Evolutionary conservation across 768 basidiomycete genomes (phyloP).

Genomic region (Amanita brunnescens): DNA sequence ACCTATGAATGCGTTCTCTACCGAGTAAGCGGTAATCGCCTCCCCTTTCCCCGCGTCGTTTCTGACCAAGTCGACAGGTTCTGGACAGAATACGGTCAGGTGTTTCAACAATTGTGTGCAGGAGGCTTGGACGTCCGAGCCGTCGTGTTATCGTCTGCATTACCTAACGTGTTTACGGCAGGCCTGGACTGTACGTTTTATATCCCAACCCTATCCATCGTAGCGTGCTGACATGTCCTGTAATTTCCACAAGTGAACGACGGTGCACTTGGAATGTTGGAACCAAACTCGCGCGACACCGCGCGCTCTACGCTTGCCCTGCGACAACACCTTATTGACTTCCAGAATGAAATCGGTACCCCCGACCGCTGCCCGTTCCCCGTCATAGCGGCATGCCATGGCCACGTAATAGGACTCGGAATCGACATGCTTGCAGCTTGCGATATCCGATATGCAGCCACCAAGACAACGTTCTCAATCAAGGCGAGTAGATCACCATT

Average conservation of each 20-base stretch:
- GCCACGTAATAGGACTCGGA: conserved; percentile 65
- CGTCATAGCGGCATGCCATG: conserved; percentile 78
- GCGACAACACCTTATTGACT: conserved; percentile 39
- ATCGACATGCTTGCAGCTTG: conserved; percentile 69
- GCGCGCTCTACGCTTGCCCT: conserved; percentile 44
- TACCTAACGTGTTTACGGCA: conserved; percentile 73
- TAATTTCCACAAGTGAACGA: conserved; percentile 20
- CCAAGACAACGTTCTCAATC: conserved; percentile 56
- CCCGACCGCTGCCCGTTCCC: conserved; percentile 67
- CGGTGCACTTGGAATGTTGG: conserved; percentile 16
- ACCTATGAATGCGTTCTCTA: conserved; percentile 62
- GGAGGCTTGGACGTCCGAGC: conserved; percentile 52
- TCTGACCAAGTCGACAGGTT: not conserved
- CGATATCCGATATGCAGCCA: conserved; percentile 71
- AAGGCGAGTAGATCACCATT: conserved; percentile 40
- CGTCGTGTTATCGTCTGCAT: conserved; percentile 61
- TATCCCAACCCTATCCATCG: not conserved
- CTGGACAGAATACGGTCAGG: conserved; percentile 60
- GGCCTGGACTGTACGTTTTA: conserved; percentile 63
- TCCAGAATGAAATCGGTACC: conserved; percentile 65
- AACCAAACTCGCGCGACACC: conserved; percentile 28
- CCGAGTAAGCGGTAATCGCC: conserved; percentile 23
- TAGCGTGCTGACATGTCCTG: not conserved
- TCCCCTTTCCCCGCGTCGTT: not conserved
- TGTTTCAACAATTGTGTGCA: conserved; percentile 47